phyloP scores from a whole-genome alignment of 2,329 filamentous ascomycete species.

The Fusarium sp. region DNA sequence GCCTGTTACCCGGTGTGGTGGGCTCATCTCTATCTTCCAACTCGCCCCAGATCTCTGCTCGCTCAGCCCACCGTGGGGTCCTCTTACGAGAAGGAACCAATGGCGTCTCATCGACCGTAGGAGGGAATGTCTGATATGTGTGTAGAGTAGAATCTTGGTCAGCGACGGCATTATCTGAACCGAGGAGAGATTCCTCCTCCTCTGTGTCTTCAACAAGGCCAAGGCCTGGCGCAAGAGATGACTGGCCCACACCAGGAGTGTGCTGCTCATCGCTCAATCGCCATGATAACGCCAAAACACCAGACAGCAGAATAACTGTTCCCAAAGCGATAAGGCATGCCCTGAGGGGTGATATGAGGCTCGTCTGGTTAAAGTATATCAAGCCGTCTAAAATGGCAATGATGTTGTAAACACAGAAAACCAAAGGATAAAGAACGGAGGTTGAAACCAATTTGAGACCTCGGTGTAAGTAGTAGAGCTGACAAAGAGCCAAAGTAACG shows the following conservation, averaged over 20 bases:
- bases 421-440: slow-evolving; percentile 93
- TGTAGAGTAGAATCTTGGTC: slow-evolving; percentile 54
- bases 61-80: slow-evolving; percentile 70
- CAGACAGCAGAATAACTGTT: slow-evolving; percentile 84
- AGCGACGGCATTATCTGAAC: slow-evolving; percentile 57
- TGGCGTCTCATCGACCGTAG: slow-evolving; percentile 52
- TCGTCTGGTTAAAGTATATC: slow-evolving; percentile 94
- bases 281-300: slow-evolving; percentile 94
- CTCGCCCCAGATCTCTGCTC: slow-evolving; percentile 87
- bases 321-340: slow-evolving; percentile 87
- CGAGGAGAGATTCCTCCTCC: slow-evolving; percentile 65
- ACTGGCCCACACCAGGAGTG: slow-evolving; percentile 69
- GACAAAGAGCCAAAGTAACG: slow-evolving; percentile 82
- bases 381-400: slow-evolving; percentile 96
- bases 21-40: slow-evolving; percentile 76
- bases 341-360: slow-evolving; percentile 78
- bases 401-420: slow-evolving; percentile 99
- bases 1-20: slow-evolving; percentile 53
- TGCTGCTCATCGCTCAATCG: slow-evolving; percentile 83
- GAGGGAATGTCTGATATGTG: slow-evolving; percentile 62
- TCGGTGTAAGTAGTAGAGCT: slow-evolving; percentile 94
- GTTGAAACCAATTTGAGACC: slow-evolving; percentile 96
- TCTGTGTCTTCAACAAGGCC: slow-evolving; percentile 79
- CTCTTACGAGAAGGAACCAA: slow-evolving; percentile 58
- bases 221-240: slow-evolving; percentile 82